Evolutionary conservation across 192 early-diverging fungal genomes (phyloP).

Genomic region (Paraglomus brasilianum): DNA sequence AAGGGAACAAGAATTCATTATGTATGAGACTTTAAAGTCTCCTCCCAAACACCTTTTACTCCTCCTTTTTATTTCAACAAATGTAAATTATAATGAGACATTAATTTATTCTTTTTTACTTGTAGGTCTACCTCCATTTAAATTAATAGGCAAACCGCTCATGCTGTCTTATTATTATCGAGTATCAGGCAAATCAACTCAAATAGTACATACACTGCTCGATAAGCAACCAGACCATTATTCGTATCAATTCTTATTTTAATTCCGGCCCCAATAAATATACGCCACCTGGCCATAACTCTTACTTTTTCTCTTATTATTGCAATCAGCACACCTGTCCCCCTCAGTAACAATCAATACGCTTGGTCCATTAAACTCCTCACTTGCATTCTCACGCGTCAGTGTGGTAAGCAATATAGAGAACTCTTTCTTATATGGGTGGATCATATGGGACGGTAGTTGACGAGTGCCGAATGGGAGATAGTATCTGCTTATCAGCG

Average conservation of each 20-base stretch:
- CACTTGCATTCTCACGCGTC: constrained; percentile 40
- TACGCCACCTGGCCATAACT: constrained; percentile 17
- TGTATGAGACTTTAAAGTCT: too few relatives aligned
- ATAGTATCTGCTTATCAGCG: constrained; percentile 77
- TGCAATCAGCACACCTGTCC: constrained; percentile 52
- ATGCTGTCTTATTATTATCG: too few relatives aligned
- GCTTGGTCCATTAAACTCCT: constrained; percentile 75
- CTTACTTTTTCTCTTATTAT: not conserved
- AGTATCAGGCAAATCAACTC: too few relatives aligned
- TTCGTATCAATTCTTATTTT: not conserved
- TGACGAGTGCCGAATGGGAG: constrained; percentile 50
- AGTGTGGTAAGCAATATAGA: constrained; percentile 71
- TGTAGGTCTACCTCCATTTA: too few relatives aligned
- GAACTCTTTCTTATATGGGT: constrained; percentile 94
- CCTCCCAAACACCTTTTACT: too few relatives aligned
- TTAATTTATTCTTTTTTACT: too few relatives aligned
- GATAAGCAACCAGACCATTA: not conserved
- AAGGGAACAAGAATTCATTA: too few relatives aligned
- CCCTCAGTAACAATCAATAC: constrained; percentile 83
- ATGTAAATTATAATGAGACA: too few relatives aligned
- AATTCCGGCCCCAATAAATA: constrained; percentile 13
- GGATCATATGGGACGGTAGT: constrained; percentile 85
- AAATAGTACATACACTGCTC: constrained; percentile 19
- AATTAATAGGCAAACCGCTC: too few relatives aligned
- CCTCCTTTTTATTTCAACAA: too few relatives aligned